These are phyloP conservation scores for Lactarius psammicola DNA, from an alignment of 768 basidiomycete genomes.

Conservation along the genomic window DNA sequence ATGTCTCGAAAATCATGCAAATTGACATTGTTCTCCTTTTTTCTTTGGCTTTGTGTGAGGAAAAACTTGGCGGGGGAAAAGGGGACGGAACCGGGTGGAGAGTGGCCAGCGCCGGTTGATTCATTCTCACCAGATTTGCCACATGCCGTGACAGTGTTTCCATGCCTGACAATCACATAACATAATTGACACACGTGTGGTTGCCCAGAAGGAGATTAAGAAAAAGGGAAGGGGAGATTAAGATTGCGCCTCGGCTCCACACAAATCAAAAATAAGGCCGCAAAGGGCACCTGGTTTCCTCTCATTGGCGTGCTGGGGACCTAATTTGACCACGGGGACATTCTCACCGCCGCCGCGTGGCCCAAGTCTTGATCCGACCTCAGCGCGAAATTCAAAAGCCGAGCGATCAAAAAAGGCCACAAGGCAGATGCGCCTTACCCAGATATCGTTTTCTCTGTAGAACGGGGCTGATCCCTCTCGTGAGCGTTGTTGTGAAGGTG, in stretches of 20 bases:
- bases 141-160: conserved; percentile 16
- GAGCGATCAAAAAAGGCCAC: conserved; percentile 4
- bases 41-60: background rate
- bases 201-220: background rate
- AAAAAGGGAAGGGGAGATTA: background rate
- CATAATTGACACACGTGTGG: conserved; percentile 3
- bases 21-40: conserved; percentile 12
- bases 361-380: conserved; percentile 5
- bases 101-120: background rate
- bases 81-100: background rate
- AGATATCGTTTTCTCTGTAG: background rate
- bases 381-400: conserved; percentile 1
- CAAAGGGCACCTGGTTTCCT: background rate
- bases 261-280: background rate
- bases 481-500: background rate
- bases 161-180: background rate
- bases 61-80: background rate
- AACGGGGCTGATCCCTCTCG: background rate
- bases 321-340: background rate
- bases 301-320: background rate
- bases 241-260: conserved; percentile 15
- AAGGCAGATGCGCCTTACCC: background rate
- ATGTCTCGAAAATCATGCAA: conserved; percentile 14
- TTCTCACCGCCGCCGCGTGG: conserved; percentile 14
- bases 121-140: background rate